phyloP scores from a whole-genome alignment of 306 rosid genomes.

The Castanospermum australe region DNA sequence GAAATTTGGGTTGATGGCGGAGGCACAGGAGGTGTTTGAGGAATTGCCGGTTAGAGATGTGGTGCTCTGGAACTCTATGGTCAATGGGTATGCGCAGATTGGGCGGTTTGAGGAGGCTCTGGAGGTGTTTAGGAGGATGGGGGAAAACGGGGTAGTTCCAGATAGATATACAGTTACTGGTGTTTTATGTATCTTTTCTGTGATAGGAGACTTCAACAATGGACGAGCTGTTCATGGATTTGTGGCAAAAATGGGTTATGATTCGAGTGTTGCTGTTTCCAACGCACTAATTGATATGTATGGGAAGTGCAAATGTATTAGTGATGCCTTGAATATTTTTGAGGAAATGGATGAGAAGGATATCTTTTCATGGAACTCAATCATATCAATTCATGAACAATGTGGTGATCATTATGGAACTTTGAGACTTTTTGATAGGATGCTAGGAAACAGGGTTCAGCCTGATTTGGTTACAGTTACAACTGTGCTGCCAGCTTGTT shows the following conservation, averaged over 20 bases:
- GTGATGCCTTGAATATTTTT: slow-evolving; percentile 60
- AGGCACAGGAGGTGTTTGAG: slow-evolving; percentile 65
- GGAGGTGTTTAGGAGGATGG: slow-evolving; percentile 61
- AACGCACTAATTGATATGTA: slow-evolving; percentile 82
- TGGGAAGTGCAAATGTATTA: slow-evolving; percentile 70
- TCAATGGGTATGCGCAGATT: slow-evolving; percentile 71
- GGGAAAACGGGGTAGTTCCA: slow-evolving; percentile 52
- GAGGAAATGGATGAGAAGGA: slow-evolving; percentile 73
- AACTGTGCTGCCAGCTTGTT: slow-evolving; percentile 66
- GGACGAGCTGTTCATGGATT: slow-evolving; percentile 71
- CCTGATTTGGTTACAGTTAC: slow-evolving; percentile 83
- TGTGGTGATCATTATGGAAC: slow-evolving; percentile 57
- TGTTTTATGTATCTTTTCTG: slow-evolving; percentile 61
- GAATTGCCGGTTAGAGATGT: slow-evolving; percentile 71
- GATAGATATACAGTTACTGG: slow-evolving; percentile 65
- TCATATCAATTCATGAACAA: slow-evolving; percentile 63
- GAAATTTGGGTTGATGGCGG: slow-evolving; percentile 51
- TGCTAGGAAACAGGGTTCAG: slow-evolving; percentile 50
- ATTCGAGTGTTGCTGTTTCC: slow-evolving; percentile 55
- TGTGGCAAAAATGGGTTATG: slow-evolving; percentile 65
- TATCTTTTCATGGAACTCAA: slow-evolving; percentile 83
- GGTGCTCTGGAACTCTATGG: slow-evolving; percentile 88
- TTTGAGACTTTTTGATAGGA: slow-evolving; percentile 60
- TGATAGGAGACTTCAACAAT: slow-evolving; percentile 49
- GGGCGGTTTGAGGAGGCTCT: slow-evolving; percentile 68